Evolutionary conservation across 2,329 filamentous ascomycete species (phyloP), one percentile per base, ranked within the genome.

Genomic region (Epichloe coenophiala): DNA sequence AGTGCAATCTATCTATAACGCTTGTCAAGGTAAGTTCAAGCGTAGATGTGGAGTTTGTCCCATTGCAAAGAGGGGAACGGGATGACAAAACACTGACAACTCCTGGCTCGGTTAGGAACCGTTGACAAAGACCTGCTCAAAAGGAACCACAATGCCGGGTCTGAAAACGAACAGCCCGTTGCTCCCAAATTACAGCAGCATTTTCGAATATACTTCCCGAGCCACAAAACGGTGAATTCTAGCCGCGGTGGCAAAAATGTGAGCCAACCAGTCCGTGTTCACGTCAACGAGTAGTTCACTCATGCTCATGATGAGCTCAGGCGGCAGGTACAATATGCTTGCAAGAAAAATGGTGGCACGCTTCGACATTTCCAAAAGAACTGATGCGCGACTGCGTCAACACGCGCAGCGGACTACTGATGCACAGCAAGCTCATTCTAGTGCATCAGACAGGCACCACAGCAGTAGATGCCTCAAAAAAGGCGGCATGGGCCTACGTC

Each of bases 271-370:
- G n/a, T 21, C 33, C 38, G 21, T 37, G 17, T 15, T 31, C 5
- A 21, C 19, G 5, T 23, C 2, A 39, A 40, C 13, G 19, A 36
- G 45, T 9, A 37, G 23, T 7, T 46, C 15, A 23, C 40, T 43
- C 12, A 51, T 41, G 42, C 47, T 45, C 53, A 31, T 35, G n/a
- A 55, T 52, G 55, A 52, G 52, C 63, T 65, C 42, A 84, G 80
- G 69, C 71, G 40, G 93, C 80, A 21, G 91, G 91, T 8, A 95
- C 90, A 0, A 89, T 97, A 53, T 95, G 85, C 60, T 76, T 93
- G 53, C 77, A 84, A 54, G 69, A 75, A 8, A 81, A 79, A 54
- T 89, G 83, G 81, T 97, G 84, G 75, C 72, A 82, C 41, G 69
- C 75, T 1, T 54, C 73, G 2, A 77, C 70, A 0, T 97, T 97